Conservation (phyloP, 805 yeast species). For the Metschnikowia arizonensis region DNA sequence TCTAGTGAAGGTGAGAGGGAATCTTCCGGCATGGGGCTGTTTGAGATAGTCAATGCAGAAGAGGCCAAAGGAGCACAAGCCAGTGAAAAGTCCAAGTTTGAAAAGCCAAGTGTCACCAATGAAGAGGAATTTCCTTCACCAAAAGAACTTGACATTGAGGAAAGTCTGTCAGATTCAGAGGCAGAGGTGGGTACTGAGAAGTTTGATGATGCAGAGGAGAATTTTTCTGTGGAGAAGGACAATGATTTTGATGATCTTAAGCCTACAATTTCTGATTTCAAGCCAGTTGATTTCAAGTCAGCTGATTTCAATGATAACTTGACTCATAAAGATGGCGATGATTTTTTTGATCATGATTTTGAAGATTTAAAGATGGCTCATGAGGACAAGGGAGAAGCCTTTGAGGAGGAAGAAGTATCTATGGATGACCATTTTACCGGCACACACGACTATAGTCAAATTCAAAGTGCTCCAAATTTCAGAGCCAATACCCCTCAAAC, state of each 20-base stretch:
- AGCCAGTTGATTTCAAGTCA: too few relatives aligned
- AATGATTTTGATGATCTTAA: conserved; percentile 39
- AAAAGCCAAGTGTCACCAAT: conserved; percentile 12
- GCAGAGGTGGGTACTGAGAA: conserved; percentile 23
- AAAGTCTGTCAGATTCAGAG: conserved; percentile 42
- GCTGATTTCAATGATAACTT: too few relatives aligned
- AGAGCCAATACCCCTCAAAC: too few relatives aligned
- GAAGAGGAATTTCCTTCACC: conserved; percentile 60
- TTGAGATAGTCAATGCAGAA: conserved; percentile 51
- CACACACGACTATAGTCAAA: too few relatives aligned
- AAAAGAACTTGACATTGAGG: conserved; percentile 50
- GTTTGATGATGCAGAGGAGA: conserved; percentile 36
- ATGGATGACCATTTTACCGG: conserved; percentile 42
- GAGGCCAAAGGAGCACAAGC: conserved; percentile 31
- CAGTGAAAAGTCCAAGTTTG: not conserved
- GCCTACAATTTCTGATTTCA: conserved; percentile 24
- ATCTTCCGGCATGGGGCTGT: conserved; percentile 48
- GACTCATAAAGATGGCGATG: conserved; percentile 18
- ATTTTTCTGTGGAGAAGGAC: conserved; percentile 19
- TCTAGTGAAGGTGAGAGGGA: conserved; percentile 36
- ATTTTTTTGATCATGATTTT: conserved; percentile 37
- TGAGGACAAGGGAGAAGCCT: conserved; percentile 26
- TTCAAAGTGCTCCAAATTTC: too few relatives aligned
- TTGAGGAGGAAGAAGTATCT: conserved; percentile 20
- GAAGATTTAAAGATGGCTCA: conserved; percentile 36